Percentiles rank a stretch among this genome's conserved stretches.
These are phyloP conservation scores for Gloeopeniophorella convolvens DNA, from an alignment of 768 basidiomycete genomes.

Conservation along the genomic window DNA sequence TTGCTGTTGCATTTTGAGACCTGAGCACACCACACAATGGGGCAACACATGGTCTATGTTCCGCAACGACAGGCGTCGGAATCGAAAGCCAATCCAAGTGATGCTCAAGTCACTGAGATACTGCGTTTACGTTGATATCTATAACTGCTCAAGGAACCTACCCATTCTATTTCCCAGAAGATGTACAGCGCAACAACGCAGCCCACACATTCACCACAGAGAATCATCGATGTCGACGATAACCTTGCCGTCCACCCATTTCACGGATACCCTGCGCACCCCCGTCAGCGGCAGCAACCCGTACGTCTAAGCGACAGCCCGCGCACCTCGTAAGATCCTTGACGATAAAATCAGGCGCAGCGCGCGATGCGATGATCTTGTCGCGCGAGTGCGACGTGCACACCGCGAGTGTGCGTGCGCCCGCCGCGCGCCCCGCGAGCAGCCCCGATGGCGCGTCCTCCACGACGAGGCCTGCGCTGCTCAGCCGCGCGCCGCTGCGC, in stretches of 20 bases:
- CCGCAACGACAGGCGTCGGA: too few species aligned
- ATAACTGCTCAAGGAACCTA: too few species aligned
- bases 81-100: too few species aligned
- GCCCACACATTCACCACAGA: slow-evolving; percentile 10
- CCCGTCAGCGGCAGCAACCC: slow-evolving; percentile 1
- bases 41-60: too few species aligned
- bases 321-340: slow-evolving; percentile 60
- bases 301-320: not conserved
- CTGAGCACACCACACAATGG: too few species aligned
- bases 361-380: slow-evolving; percentile 43
- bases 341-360: slow-evolving; percentile 61
- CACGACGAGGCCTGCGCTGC: slow-evolving; percentile 63
- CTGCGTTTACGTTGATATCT: too few species aligned
- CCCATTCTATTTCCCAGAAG: not conserved
- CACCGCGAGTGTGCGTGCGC: slow-evolving; percentile 71
- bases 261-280: slow-evolving; percentile 36
- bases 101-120: too few species aligned
- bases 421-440: slow-evolving; percentile 66
- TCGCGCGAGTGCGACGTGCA: slow-evolving; percentile 71
- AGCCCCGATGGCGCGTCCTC: slow-evolving; percentile 89
- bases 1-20: too few species aligned
- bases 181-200: not conserved
- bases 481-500: slow-evolving; percentile 3
- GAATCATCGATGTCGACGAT: slow-evolving; percentile 40
- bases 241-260: slow-evolving; percentile 39